Conservation (phyloP, 306 rosid genomes). For the Ammopiptanthus mongolicus region DNA sequence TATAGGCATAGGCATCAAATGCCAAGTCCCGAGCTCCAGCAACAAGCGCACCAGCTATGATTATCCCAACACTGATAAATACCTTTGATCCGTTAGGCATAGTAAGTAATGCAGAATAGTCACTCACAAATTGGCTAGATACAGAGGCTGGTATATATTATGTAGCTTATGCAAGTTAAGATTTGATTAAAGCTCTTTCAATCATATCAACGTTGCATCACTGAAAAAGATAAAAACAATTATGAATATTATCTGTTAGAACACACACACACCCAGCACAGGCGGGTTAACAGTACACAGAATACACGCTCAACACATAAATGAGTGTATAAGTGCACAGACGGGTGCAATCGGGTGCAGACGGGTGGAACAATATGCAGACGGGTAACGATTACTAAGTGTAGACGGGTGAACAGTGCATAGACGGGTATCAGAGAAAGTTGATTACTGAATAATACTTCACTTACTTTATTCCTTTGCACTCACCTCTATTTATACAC, state of each 20-base stretch:
- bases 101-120: slow-evolving; percentile 1
- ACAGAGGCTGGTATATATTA: background rate
- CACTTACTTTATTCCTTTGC: too few relatives aligned
- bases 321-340: too few relatives aligned
- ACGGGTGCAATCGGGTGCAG: too few relatives aligned
- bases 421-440: too few relatives aligned
- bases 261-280: too few relatives aligned
- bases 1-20: slow-evolving; percentile 54
- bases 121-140: background rate
- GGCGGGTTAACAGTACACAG: too few relatives aligned
- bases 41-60: slow-evolving; percentile 52
- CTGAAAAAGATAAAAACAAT: background rate
- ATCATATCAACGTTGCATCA: background rate
- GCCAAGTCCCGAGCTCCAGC: slow-evolving; percentile 71
- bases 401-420: too few relatives aligned
- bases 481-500: too few relatives aligned
- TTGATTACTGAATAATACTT: too few relatives aligned
- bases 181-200: background rate
- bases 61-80: slow-evolving; percentile 60
- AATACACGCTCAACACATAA: too few relatives aligned
- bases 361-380: too few relatives aligned
- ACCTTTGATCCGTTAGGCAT: slow-evolving; percentile 33
- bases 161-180: background rate
- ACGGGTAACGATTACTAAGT: too few relatives aligned
- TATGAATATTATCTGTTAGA: background rate